Evolutionary conservation across 2,329 filamentous ascomycete genomes (phyloP).

Genomic region (Calonectria hawksworthii): DNA sequence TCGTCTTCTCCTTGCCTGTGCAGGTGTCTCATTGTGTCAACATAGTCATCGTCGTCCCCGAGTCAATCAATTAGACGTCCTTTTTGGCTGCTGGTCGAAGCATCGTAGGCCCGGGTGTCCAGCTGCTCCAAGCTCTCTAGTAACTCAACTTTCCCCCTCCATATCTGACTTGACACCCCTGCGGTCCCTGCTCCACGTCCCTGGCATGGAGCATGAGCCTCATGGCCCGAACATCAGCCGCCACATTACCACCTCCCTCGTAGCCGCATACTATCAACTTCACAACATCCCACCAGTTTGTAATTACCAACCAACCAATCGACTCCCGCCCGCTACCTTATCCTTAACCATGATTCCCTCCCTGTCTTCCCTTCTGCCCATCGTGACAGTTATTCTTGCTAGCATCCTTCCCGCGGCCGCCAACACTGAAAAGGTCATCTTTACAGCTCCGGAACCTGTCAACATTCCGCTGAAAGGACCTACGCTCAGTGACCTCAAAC

Average conservation of each 20-base stretch:
- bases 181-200: constrained; percentile 5
- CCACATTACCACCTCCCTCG: constrained; percentile 3
- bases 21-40: background rate
- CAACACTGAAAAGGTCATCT: constrained; percentile 94
- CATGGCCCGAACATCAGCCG: constrained; percentile 22
- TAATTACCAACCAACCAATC: background rate
- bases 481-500: constrained; percentile 67
- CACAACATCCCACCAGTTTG: background rate
- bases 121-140: constrained; percentile 24
- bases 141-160: background rate
- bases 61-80: background rate
- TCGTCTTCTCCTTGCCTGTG: background rate
- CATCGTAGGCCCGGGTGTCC: constrained; percentile 10
- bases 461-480: constrained; percentile 61
- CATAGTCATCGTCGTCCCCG: background rate
- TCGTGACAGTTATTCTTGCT: constrained; percentile 34
- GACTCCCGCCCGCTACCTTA: background rate
- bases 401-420: constrained; percentile 55
- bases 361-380: constrained; percentile 1
- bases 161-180: constrained; percentile 5
- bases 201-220: constrained; percentile 21
- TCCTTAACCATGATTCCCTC: constrained; percentile 27
- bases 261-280: background rate
- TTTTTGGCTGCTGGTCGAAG: background rate
- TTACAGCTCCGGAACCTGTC: constrained; percentile 76